Conservation (phyloP, 257 asterid species). For the Cruciata laevipes region DNA sequence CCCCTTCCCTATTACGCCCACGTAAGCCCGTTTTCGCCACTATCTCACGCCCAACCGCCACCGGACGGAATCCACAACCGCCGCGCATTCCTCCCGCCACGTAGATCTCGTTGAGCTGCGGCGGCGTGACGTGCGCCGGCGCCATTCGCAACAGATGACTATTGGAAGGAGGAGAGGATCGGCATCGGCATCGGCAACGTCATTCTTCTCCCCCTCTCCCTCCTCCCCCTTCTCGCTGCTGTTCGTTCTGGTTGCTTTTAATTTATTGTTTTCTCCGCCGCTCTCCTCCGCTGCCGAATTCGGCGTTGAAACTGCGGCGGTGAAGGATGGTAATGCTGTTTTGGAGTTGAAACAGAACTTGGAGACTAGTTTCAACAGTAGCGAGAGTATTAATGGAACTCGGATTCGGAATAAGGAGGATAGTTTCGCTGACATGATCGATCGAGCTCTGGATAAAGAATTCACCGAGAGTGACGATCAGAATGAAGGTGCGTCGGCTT, state of each 20-base stretch:
- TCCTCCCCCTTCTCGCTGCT: constrained; percentile 11
- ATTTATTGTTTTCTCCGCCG: constrained; percentile 15
- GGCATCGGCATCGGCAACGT: constrained; percentile 17
- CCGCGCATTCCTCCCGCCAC: not conserved
- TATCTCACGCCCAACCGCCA: not conserved
- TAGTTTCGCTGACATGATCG: constrained; percentile 90
- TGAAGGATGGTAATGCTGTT: not conserved
- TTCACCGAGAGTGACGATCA: constrained; percentile 86
- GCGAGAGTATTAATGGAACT: constrained; percentile 36
- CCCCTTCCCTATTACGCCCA: not conserved
- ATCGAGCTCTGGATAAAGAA: constrained; percentile 92
- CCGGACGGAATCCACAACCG: not conserved
- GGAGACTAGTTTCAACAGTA: constrained; percentile 25
- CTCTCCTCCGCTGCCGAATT: constrained; percentile 13
- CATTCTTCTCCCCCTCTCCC: not conserved
- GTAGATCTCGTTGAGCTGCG: constrained; percentile 28
- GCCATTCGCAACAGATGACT: constrained; percentile 48
- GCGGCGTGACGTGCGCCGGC: constrained; percentile 53
- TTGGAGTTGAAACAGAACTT: constrained; percentile 1
- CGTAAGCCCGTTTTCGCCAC: not conserved
- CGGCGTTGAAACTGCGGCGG: constrained; percentile 2
- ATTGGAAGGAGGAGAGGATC: constrained; percentile 28
- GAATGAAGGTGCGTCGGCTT: constrained; percentile 49
- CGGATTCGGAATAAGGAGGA: constrained; percentile 43
- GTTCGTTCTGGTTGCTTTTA: constrained; percentile 12